Conservation (phyloP, 768 basidiomycete species). For the Tylopilus sp. region DNA sequence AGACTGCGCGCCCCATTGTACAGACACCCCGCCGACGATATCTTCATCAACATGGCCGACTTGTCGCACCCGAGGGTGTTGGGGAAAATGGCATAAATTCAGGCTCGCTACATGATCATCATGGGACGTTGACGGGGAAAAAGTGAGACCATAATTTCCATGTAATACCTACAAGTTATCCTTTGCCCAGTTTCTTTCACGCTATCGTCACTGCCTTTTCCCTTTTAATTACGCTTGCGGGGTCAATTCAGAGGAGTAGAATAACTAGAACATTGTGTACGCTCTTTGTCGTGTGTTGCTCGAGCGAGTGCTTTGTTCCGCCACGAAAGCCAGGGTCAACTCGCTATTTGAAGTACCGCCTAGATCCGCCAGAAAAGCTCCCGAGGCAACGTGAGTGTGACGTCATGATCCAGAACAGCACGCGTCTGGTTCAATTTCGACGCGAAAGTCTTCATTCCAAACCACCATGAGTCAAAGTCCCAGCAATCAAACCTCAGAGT, state of each 20-base stretch:
- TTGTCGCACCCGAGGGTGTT: slow-evolving; percentile 78
- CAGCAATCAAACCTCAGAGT: neutral
- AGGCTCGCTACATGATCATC: neutral
- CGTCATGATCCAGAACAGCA: neutral
- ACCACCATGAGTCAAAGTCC: slow-evolving; percentile 1
- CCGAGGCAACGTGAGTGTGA: neutral
- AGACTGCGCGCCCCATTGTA: slow-evolving; percentile 88
- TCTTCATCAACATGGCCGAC: slow-evolving; percentile 93
- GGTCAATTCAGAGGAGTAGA: no score
- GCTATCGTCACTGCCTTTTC: no score
- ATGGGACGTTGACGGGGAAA: neutral
- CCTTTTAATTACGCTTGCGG: no score
- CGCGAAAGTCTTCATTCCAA: neutral
- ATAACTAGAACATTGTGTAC: no score
- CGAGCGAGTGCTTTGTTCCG: no score
- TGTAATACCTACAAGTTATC: slow-evolving; percentile 18
- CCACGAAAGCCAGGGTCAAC: no score
- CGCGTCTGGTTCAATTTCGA: neutral
- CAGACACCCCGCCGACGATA: slow-evolving; percentile 93
- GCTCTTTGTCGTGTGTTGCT: no score
- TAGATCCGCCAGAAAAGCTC: no score
- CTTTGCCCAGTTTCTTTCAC: neutral
- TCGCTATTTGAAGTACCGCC: no score
- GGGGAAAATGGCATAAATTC: slow-evolving; percentile 35
- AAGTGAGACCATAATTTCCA: slow-evolving; percentile 9